Conservation (phyloP, 225 moss, liverwort and hornwort genomes). For the Climacium dendroides region DNA sequence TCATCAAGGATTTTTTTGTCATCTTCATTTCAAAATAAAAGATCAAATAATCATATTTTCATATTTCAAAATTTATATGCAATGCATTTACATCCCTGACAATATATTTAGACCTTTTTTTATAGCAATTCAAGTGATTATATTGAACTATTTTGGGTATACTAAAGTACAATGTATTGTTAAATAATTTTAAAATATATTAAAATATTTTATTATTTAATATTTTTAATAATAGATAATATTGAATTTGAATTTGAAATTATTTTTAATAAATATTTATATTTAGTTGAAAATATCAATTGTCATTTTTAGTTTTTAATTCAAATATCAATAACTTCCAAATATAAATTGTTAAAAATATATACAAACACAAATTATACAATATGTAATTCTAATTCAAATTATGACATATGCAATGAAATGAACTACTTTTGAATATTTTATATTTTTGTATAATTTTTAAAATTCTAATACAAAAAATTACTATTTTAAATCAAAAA, state of each 20-base stretch:
- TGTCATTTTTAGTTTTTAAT: not conserved
- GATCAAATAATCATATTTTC: not conserved
- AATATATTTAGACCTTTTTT: not conserved
- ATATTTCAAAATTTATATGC: too few species aligned
- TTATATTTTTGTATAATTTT: not conserved
- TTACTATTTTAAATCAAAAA: not conserved
- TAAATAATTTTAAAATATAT: not conserved
- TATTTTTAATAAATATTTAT: too few species aligned
- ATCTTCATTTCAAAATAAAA: not conserved
- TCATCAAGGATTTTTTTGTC: rapidly evolving
- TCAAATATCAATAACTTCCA: not conserved
- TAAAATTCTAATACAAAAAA: too few species aligned
- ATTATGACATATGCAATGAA: too few species aligned
- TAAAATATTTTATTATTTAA: rapidly evolving
- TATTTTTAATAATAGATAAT: not conserved
- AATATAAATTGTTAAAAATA: not conserved
- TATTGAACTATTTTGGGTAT: not conserved
- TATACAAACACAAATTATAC: not conserved
- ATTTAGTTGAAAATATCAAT: too few species aligned
- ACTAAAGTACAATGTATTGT: rapidly evolving
- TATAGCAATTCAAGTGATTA: not conserved
- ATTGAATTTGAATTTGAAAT: too few species aligned
- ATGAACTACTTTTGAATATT: too few species aligned
- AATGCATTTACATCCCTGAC: not conserved
- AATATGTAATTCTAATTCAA: not conserved